Evolutionary conservation across 2,329 filamentous ascomycete species (phyloP).

Genomic region (Teratosphaeria nubilosa): DNA sequence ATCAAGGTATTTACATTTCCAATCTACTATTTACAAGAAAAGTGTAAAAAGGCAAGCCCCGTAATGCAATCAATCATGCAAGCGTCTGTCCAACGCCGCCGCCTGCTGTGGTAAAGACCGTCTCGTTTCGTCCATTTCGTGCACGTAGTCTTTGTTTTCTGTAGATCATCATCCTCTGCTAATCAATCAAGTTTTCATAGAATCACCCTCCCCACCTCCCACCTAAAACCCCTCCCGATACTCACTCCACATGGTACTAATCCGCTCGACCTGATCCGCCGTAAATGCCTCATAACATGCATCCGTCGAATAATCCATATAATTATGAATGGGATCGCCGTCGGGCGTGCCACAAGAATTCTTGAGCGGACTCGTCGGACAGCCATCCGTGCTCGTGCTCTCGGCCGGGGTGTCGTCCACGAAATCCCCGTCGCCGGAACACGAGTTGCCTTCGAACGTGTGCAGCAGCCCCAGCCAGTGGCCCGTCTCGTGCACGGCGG

Average conservation of each 20-base stretch:
- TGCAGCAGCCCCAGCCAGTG: constrained; percentile 40
- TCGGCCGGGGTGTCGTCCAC: constrained; percentile 36
- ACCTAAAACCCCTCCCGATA: constrained; percentile 20
- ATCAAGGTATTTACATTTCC: neutral
- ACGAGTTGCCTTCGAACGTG: constrained; percentile 37
- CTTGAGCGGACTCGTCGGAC: constrained; percentile 39
- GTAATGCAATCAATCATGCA: neutral
- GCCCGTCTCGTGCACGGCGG: constrained; percentile 39
- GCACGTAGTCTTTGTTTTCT: neutral
- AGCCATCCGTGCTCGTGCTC: constrained; percentile 42
- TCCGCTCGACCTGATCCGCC: constrained; percentile 38
- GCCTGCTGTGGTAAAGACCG: neutral
- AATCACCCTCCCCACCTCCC: neutral
- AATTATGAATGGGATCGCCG: constrained; percentile 46
- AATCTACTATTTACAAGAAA: neutral
- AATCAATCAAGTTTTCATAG: too few species aligned
- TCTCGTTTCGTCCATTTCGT: neutral
- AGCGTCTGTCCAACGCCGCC: neutral
- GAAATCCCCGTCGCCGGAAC: constrained; percentile 35
- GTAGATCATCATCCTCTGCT: neutral
- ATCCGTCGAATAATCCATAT: constrained; percentile 51
- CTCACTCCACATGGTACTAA: constrained; percentile 42
- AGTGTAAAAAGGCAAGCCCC: neutral
- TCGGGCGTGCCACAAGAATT: constrained; percentile 41
- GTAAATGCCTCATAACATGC: constrained; percentile 47